These are phyloP conservation scores for Wickerhamiella galacta DNA, from an alignment of 805 yeast genomes.

Conservation along the genomic window DNA sequence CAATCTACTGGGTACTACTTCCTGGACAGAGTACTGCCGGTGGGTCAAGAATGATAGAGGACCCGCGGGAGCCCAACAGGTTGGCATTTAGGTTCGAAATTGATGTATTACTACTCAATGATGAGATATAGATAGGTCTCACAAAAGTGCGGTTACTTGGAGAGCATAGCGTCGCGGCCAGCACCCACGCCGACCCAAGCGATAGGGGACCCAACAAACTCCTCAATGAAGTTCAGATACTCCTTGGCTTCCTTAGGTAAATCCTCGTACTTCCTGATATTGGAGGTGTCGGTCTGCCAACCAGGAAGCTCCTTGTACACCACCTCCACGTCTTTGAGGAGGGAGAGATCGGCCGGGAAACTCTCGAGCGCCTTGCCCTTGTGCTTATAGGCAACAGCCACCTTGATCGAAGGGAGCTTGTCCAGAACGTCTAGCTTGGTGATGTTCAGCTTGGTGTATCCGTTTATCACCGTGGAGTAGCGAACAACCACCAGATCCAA, in stretches of 20 bases:
- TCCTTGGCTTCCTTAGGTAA: constrained; percentile 77
- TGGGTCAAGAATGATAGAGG: constrained; percentile 3
- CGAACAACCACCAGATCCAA: constrained; percentile 86
- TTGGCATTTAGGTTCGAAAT: not conserved
- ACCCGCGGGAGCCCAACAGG: constrained; percentile 1
- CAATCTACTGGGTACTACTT: constrained; percentile 8
- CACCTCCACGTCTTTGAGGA: constrained; percentile 79
- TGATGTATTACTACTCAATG: not conserved
- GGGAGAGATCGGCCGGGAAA: constrained; percentile 85
- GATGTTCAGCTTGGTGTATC: constrained; percentile 84
- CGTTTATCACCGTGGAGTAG: constrained; percentile 82
- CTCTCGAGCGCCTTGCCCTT: constrained; percentile 58
- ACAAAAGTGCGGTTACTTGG: constrained; percentile 24
- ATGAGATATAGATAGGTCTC: not conserved
- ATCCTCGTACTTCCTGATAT: constrained; percentile 49
- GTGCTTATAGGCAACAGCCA: constrained; percentile 69
- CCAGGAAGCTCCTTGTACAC: constrained; percentile 86
- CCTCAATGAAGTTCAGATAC: constrained; percentile 74
- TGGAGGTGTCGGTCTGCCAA: constrained; percentile 76
- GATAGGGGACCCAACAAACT: constrained; percentile 65
- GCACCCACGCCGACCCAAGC: constrained; percentile 99
- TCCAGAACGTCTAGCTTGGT: constrained; percentile 94
- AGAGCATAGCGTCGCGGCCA: constrained; percentile 83
- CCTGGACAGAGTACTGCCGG: constrained; percentile 18
- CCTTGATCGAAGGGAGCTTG: constrained; percentile 70